Conservation (phyloP, 257 asterid species). For the Solanum boliviense region DNA sequence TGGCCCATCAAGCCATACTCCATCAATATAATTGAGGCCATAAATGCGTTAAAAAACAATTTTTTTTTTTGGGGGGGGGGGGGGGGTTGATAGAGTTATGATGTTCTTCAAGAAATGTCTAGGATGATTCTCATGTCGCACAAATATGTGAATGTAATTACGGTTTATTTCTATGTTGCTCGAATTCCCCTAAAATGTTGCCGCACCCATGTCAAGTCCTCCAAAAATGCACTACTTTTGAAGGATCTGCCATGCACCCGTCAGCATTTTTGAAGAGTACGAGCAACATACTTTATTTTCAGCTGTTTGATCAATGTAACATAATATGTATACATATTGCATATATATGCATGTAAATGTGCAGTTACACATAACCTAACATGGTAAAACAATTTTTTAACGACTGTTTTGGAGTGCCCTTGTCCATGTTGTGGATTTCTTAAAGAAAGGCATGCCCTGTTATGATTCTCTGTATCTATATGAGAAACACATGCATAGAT, state of each 20-base stretch:
- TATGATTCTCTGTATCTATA: not conserved
- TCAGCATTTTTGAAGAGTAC: not conserved
- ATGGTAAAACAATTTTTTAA: not conserved
- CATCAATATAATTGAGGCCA: slow-evolving; percentile 12
- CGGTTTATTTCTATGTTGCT: not conserved
- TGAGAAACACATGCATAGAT: not conserved
- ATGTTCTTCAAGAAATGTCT: not conserved
- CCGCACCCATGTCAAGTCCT: not conserved
- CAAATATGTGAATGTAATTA: not conserved
- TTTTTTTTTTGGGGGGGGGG: too few species aligned
- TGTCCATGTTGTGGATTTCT: not conserved
- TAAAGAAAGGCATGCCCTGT: not conserved
- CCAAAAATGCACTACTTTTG: not conserved
- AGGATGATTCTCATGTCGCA: not conserved
- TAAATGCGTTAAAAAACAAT: not conserved
- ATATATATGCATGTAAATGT: not conserved
- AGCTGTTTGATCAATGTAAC: not conserved
- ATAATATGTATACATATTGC: not conserved
- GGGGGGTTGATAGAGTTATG: too few species aligned
- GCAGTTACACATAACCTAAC: not conserved
- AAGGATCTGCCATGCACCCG: not conserved
- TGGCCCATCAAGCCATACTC: slow-evolving; percentile 21
- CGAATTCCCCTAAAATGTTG: not conserved
- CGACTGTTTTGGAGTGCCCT: not conserved
- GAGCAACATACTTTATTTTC: not conserved